phyloP scores from a whole-genome alignment of 768 basidiomycete species.

The Macrocybe gigantea region DNA sequence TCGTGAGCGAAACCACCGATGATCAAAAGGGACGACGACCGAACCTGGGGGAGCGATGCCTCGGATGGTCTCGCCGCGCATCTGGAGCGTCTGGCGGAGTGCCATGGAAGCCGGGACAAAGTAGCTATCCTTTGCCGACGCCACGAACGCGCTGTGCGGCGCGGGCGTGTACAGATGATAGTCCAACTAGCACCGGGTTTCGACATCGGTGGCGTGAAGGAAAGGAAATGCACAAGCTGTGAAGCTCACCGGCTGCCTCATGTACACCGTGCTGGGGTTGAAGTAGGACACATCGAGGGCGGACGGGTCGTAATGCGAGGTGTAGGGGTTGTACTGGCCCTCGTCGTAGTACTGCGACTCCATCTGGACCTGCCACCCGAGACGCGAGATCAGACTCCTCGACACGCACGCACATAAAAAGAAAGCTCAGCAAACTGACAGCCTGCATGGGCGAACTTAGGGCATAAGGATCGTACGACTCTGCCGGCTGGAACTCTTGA shows the following conservation, averaged over 20 bases:
- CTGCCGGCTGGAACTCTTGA: constrained; percentile 12
- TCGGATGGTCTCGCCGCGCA: constrained; percentile 64
- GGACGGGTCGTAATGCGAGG: constrained; percentile 30
- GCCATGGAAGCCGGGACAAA: constrained; percentile 56
- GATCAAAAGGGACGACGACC: too few relatives aligned
- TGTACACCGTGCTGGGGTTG: constrained; percentile 36
- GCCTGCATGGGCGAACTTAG: too few relatives aligned
- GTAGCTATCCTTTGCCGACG: constrained; percentile 44
- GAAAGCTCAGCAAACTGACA: too few relatives aligned
- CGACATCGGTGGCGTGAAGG: constrained; percentile 2
- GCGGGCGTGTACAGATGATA: constrained; percentile 88
- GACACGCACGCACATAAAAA: background rate
- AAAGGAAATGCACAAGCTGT: background rate
- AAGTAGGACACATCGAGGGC: constrained; percentile 34
- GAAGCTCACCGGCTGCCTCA: constrained; percentile 67
- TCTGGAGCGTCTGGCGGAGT: constrained; percentile 38
- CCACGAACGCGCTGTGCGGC: constrained; percentile 48
- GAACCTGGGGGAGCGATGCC: constrained; percentile 26
- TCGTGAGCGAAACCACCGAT: constrained; percentile 17
- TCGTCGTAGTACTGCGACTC: constrained; percentile 24
- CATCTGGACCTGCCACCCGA: constrained; percentile 11
- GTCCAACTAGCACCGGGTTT: constrained; percentile 53
- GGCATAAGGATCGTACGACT: constrained; percentile 18
- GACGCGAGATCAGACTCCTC: too few relatives aligned
- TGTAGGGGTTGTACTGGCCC: constrained; percentile 21